phyloP scores from a whole-genome alignment of 2,329 filamentous ascomycete species.

The Arthrobotrys musiformis region DNA sequence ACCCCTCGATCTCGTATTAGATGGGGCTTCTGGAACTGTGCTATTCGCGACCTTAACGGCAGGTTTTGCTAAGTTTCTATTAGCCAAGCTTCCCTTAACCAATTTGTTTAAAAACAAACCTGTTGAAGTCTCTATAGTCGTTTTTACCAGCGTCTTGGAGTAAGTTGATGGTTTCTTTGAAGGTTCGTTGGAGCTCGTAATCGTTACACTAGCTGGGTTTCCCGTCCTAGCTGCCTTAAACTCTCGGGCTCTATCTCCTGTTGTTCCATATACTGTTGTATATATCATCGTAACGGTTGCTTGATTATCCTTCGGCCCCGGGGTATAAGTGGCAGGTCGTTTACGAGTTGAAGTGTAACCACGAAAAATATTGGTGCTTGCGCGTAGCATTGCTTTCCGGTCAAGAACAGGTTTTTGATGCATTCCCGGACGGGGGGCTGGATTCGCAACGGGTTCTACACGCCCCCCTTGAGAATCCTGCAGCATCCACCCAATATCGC shows the following conservation, averaged over 20 bases:
- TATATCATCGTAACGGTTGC: neutral
- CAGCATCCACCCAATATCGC: neutral
- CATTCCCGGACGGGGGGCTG: neutral
- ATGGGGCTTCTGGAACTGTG: neutral
- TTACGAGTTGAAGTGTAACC: neutral
- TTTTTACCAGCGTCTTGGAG: neutral
- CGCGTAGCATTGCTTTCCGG: neutral
- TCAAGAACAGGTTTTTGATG: neutral
- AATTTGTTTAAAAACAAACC: neutral
- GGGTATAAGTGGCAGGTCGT: neutral
- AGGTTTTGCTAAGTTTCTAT: neutral
- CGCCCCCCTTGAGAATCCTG: neutral
- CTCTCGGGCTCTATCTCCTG: neutral
- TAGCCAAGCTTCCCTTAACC: neutral
- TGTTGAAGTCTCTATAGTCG: neutral
- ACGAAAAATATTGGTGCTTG: neutral
- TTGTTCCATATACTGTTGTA: neutral
- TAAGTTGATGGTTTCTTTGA: neutral
- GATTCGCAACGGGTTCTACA: neutral
- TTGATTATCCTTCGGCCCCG: neutral
- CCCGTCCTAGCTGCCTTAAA: neutral
- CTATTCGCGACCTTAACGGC: neutral
- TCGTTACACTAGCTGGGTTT: neutral
- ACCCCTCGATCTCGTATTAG: neutral
- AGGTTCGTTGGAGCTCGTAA: neutral